These are phyloP conservation scores for Aspergillus diversus DNA, from an alignment of 495 filamentous ascomycete genomes.

Conservation along the genomic window DNA sequence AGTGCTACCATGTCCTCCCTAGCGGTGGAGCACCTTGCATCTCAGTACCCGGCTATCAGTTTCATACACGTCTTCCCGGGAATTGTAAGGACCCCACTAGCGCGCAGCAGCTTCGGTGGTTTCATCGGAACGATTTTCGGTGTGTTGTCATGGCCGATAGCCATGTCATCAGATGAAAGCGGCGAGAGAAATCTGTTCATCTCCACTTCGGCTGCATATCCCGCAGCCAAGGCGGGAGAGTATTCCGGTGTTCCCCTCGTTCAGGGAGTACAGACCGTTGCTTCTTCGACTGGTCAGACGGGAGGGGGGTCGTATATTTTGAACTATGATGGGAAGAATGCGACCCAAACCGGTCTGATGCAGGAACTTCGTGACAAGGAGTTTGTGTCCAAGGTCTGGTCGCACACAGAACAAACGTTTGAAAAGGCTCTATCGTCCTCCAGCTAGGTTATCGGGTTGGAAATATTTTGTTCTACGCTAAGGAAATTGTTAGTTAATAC, in stretches of 20 bases:
- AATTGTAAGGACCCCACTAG: slow-evolving; percentile 47
- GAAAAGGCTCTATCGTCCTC: slow-evolving; percentile 16
- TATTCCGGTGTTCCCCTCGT: slow-evolving; percentile 33
- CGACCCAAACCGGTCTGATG: slow-evolving; percentile 42
- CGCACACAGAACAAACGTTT: slow-evolving; percentile 54
- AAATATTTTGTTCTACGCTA: neutral
- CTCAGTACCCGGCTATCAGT: slow-evolving; percentile 52
- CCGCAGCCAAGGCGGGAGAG: slow-evolving; percentile 30
- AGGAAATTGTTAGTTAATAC: too few species aligned
- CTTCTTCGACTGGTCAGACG: slow-evolving; percentile 46
- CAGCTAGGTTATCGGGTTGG: neutral
- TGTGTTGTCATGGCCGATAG: slow-evolving; percentile 30
- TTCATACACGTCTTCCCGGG: slow-evolving; percentile 65
- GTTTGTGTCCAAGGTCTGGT: slow-evolving; percentile 49
- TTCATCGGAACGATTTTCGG: slow-evolving; percentile 14
- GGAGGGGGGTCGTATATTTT: slow-evolving; percentile 59
- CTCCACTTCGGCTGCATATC: slow-evolving; percentile 55
- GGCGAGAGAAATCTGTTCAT: slow-evolving; percentile 60
- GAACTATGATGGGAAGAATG: slow-evolving; percentile 45
- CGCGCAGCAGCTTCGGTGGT: slow-evolving; percentile 23
- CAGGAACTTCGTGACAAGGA: slow-evolving; percentile 42
- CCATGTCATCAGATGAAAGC: slow-evolving; percentile 45
- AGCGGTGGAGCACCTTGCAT: slow-evolving; percentile 50
- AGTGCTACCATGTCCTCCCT: slow-evolving; percentile 53
- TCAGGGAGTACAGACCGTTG: slow-evolving; percentile 33